phyloP scores from a whole-genome alignment of 78 protist genomes.

The Dictyostelium capitatum region DNA sequence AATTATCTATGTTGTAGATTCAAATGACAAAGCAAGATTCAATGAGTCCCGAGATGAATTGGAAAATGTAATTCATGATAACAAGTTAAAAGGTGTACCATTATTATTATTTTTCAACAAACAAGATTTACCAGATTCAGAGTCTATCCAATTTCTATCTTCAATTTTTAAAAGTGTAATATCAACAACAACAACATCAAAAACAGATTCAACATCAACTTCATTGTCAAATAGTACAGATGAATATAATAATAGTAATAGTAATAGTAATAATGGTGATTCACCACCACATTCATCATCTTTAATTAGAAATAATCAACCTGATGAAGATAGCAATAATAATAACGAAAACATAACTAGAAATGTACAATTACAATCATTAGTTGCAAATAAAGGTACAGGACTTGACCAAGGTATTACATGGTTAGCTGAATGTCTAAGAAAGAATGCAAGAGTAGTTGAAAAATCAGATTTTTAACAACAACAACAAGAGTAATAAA shows the following conservation, averaged over 20 bases:
- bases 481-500: background rate
- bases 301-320: background rate
- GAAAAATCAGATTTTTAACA: constrained; percentile 29
- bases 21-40: constrained; percentile 92
- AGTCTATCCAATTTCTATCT: constrained; percentile 39
- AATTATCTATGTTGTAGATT: constrained; percentile 97
- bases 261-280: too few species aligned
- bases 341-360: constrained; percentile 11
- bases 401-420: constrained; percentile 54
- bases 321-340: background rate
- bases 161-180: constrained; percentile 50
- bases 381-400: constrained; percentile 53
- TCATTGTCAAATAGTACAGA: background rate
- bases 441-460: constrained; percentile 63
- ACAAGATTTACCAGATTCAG: constrained; percentile 68
- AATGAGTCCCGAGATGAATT: constrained; percentile 75
- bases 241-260: too few species aligned
- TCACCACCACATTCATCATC: too few species aligned
- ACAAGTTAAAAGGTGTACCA: constrained; percentile 66
- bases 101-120: constrained; percentile 73
- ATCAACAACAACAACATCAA: background rate
- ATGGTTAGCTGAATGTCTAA: constrained; percentile 69
- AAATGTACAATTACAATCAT: constrained; percentile 72
- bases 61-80: constrained; percentile 16
- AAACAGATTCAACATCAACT: background rate